Evolutionary conservation across 2,329 filamentous ascomycete genomes (phyloP), one percentile per base, ranked within the genome.

Genomic region (Exophiala bonariae): DNA sequence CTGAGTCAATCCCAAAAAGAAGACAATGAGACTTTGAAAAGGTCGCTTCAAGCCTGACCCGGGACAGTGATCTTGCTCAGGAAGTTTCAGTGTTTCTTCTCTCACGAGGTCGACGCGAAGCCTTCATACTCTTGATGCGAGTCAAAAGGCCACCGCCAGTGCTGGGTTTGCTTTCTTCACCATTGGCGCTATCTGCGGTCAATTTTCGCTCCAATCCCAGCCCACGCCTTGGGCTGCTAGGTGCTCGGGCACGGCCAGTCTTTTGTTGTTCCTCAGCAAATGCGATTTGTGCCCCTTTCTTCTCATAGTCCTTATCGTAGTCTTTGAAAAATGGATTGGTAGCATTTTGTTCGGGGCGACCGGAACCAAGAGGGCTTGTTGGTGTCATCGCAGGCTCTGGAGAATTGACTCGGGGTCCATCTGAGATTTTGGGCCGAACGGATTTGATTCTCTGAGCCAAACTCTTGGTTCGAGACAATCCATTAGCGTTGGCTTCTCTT

Each of bases 401-500:
- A 54, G 77, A 82, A 4, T 72, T 74, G 47, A 81, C 66, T 37
- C 86, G 78, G 32, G 81, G 79, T 19, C 81, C 73, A 18, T 73
- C 71, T 18, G 81, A 78, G 40, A 82, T 81, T 7, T 79, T 80
- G n/a, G 79, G 52, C 83, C 84, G 65, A 85, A 58, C 54, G 18
- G 89, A 61, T 95, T 90, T 55, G 65, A 99, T 86, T 46, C 91
- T 87, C 65, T 96, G 90, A 2, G 90, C 93, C 50, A 99, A 76
- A 20, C 91, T 96, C 75, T 96, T 96, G 78, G 96, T 97, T 50
- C 93, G 84, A 57, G 86, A 83, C 33, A 99, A 69, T 4, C 86
- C 86, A 18, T 64, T 70, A 22, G 70, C 69, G 14, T 65, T 51
- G 18, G 63, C 52, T 5, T 72, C 71, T 17, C 77, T 68, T 44